Conservation (phyloP, 805 yeast species). For the Wickerhamomyces pijperi region DNA sequence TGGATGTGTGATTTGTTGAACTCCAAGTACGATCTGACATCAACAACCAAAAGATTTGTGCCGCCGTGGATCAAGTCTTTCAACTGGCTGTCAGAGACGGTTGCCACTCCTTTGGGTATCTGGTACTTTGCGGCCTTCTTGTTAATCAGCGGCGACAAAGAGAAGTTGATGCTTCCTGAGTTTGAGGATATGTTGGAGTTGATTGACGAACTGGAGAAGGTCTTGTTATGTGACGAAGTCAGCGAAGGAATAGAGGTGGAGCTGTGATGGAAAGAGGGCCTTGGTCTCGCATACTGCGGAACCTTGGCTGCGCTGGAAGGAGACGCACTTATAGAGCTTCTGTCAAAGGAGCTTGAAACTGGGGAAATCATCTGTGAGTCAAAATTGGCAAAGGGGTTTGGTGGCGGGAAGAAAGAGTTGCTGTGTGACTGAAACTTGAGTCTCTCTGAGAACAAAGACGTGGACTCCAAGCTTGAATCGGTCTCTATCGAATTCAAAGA, state of each 20-base stretch:
- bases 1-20: conserved; percentile 46
- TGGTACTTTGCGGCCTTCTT: conserved; percentile 11
- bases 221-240: not conserved
- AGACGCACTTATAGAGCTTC: conserved; percentile 2
- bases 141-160: not conserved
- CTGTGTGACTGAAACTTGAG: too few relatives aligned
- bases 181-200: not conserved
- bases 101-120: conserved; percentile 6
- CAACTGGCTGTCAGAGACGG: conserved; percentile 5
- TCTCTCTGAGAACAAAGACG: conserved; percentile 1
- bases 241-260: not conserved
- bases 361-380: conserved; percentile 3
- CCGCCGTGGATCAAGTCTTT: conserved; percentile 1
- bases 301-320: conserved; percentile 1
- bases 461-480: conserved; percentile 12
- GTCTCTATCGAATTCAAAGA: conserved; percentile 10
- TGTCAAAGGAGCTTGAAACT: conserved; percentile 1
- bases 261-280: not conserved
- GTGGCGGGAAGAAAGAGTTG: not conserved
- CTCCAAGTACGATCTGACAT: conserved; percentile 74
- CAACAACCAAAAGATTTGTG: conserved; percentile 41
- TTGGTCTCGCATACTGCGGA: not conserved
- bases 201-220: not conserved
- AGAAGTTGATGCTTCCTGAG: not conserved
- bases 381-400: not conserved